Base-by-base conservation (phyloP, 2,329 filamentous ascomycete species). In the Apiospora kogelbergensis region DNA sequence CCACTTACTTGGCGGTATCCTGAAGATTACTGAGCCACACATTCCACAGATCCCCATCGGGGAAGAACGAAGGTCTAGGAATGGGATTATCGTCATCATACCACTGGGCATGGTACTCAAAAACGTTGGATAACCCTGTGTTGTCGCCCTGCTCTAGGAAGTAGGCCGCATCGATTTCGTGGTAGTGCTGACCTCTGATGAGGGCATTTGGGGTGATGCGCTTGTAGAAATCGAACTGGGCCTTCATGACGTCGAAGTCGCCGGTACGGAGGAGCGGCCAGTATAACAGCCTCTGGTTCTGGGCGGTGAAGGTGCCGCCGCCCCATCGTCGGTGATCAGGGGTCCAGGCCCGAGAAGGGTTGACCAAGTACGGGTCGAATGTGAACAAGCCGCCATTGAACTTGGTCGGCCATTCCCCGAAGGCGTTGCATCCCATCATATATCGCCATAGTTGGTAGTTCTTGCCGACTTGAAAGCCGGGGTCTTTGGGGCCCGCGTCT, bases 351-450 rank as follows among this genome's bases (percentile, higher is more conserved):
- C 40, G 40, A 3, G 40, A 40, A 9, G 53, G 30, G 24, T 40
- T 60, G 6, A 64, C 48, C 40, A 67, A 40, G 24, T 37, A 48
- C 26, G 66, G 66, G 48, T 67, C 66, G 37, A 67, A 67, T 1
- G 66, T 67, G 37, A 67, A 67, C 26, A 64, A 9, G 40, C 30
- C 66, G 40, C 66, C 66, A 37, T 67, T 67, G 66, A 67, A 67
- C 24, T 60, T 67, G 6, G 66, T 60, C 3, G 66, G 66, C 45
- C 44, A 67, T 22, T 67, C 53, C 15, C 46, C 66, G 10, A 60
- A 41, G 30, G 66, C 66, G 40, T 67, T 67, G 66, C 66, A 67
- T 3, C 45, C 66, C 33, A 67, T 57, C 66, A 67, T 67, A 24
- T 67, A 67, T 24, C 66, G 45, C 40, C 45, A 67, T 6, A 60